Evolutionary conservation across 495 filamentous ascomycete species (phyloP).

Genomic region (Entonaema liquescens): DNA sequence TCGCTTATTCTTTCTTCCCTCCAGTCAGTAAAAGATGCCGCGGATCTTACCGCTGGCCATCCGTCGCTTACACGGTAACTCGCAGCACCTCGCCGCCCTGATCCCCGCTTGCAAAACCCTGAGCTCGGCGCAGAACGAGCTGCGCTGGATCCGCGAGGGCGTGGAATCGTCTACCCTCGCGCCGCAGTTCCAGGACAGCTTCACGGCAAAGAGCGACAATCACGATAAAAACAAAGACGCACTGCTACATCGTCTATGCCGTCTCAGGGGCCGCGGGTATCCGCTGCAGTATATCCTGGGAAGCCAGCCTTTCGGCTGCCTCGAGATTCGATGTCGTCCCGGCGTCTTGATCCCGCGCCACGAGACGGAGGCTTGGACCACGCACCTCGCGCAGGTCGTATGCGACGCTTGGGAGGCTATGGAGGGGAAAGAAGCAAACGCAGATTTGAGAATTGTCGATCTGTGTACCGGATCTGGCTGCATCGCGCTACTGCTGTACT

Average conservation of each 20-base stretch:
- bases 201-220: not conserved
- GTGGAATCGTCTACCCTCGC: slow-evolving; percentile 35
- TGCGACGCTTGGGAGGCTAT: not conserved
- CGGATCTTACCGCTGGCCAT: slow-evolving; percentile 71
- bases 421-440: not conserved
- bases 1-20: not conserved
- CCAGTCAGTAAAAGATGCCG: slow-evolving; percentile 67
- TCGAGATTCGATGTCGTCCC: slow-evolving; percentile 77
- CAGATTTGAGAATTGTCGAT: slow-evolving; percentile 72
- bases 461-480: slow-evolving; percentile 92
- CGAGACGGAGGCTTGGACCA: slow-evolving; percentile 77
- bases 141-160: slow-evolving; percentile 85
- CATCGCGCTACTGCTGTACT: slow-evolving; percentile 77
- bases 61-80: slow-evolving; percentile 61
- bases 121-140: slow-evolving; percentile 73
- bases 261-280: slow-evolving; percentile 66
- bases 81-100: slow-evolving; percentile 70
- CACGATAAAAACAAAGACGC: not conserved
- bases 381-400: slow-evolving; percentile 63
- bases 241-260: slow-evolving; percentile 56
- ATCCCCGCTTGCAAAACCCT: slow-evolving; percentile 75
- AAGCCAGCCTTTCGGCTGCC: slow-evolving; percentile 83
- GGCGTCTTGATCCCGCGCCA: slow-evolving; percentile 88
- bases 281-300: slow-evolving; percentile 93
- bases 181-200: not conserved